Conservation (phyloP, 225 moss, liverwort and hornwort genomes). For the Physcomitrellopsis africana region DNA sequence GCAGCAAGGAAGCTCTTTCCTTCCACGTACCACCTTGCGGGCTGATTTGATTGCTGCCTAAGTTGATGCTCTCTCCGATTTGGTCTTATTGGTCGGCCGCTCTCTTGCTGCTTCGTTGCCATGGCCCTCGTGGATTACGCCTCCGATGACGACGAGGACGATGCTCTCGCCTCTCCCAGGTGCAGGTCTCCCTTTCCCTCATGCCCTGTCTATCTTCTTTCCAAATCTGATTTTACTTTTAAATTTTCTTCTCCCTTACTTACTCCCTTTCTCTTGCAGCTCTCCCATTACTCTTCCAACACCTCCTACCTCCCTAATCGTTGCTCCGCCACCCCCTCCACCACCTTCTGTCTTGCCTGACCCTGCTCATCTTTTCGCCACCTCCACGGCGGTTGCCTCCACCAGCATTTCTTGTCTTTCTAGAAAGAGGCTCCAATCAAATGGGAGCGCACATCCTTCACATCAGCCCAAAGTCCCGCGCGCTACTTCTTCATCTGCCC, state of each 20-base stretch:
- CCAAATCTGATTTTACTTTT: not conserved
- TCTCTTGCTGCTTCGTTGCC: slow-evolving; percentile 4
- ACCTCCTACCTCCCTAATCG: slow-evolving; percentile 13
- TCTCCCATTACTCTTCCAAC: slow-evolving; percentile 17
- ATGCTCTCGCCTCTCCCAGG: slow-evolving; percentile 28
- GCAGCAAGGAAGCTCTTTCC: no score
- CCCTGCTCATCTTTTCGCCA: slow-evolving; percentile 46
- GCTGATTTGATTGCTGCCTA: not conserved
- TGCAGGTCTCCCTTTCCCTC: not conserved
- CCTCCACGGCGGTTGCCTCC: slow-evolving; percentile 32
- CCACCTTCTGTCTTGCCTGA: slow-evolving; percentile 38
- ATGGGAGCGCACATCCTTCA: slow-evolving; percentile 52
- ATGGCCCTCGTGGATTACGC: slow-evolving; percentile 67
- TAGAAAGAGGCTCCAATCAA: slow-evolving; percentile 70
- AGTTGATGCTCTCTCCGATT: slow-evolving; percentile 14
- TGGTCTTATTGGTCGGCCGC: not conserved
- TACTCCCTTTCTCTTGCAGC: slow-evolving; percentile 27
- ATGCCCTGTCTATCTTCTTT: not conserved
- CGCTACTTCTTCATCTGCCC: slow-evolving; percentile 49
- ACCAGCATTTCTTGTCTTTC: slow-evolving; percentile 33
- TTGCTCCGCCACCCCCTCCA: slow-evolving; percentile 13
- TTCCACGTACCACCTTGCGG: no score
- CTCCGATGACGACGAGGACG: slow-evolving; percentile 58
- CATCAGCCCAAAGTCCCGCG: slow-evolving; percentile 70
- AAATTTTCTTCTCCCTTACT: not conserved